Conservation (phyloP, 345 rosid genomes). For the Eucalyptus tenuipes region DNA sequence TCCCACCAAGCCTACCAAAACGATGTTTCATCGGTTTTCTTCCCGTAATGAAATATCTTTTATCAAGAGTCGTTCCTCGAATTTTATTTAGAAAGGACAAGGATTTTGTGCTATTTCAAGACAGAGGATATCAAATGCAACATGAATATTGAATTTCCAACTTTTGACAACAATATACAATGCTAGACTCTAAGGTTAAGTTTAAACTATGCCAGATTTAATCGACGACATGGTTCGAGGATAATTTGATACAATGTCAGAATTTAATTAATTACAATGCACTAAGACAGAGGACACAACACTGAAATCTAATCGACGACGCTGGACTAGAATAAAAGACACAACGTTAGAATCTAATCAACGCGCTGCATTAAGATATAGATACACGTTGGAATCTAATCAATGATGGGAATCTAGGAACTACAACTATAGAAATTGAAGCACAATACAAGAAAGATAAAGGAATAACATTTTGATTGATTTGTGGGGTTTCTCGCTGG, state of each 20-base stretch:
- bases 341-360: too few relatives aligned
- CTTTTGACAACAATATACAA: neutral
- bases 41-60: neutral
- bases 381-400: too few relatives aligned
- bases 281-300: too few relatives aligned
- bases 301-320: too few relatives aligned
- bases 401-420: too few relatives aligned
- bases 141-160: neutral
- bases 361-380: fast-evolving
- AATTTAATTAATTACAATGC: too few relatives aligned
- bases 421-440: too few relatives aligned
- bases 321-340: too few relatives aligned
- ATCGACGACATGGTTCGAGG: fast-evolving
- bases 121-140: neutral
- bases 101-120: neutral
- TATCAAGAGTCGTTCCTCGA: fast-evolving
- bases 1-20: neutral
- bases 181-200: neutral
- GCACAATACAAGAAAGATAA: too few relatives aligned
- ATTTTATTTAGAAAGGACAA: neutral
- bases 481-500: fast-evolving
- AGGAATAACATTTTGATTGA: too few relatives aligned
- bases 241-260: too few relatives aligned
- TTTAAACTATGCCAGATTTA: neutral
- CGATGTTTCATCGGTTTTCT: fast-evolving